Evolutionary conservation across 1,284 basidiomycete species (phyloP), one percentile per base, ranked within the genome.

Genomic region (Paramarasmius palmivorus): DNA sequence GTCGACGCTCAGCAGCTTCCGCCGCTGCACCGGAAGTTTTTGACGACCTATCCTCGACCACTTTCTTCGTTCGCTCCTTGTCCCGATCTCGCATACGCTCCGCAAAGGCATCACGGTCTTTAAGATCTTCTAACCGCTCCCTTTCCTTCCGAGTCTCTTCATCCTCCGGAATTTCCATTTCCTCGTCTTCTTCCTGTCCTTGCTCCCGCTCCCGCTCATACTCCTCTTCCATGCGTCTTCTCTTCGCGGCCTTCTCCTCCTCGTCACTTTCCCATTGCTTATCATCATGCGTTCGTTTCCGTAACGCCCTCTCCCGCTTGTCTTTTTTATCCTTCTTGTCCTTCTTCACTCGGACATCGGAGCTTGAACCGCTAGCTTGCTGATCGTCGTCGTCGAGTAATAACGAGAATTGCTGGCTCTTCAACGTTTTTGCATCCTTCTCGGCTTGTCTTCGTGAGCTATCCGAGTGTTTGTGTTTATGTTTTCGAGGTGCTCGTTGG

Each of bases 51-150:
- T 98, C 96, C 68, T 95, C 91, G 36, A 98, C 88, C n/a, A 98
- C 71, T 65, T 90, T 91, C 74, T 95, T 96, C 37, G 90, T 93
- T 68, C 82, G 83, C 69, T 93, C 89, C 63, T 82, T 80, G 71
- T 99, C 95, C 56, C 89, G 86, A 54, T 89, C 82, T 63, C 84
- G 84, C 63, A 98, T 84, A 4, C 96, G 87, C 59, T 92, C 86
- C 0, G 96, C 91, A 63, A 98, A 98, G 34, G 90, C 95, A 68
- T 99, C 96, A 56, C 96, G 80, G 59, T 98, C 96, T 54, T 82
- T 79, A 12, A 92, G 60, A 63, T 99, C 96, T 64, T 88, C 82
- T 50, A 86, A 57, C 23, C 93, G 78, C 64, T 95, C 90, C 40
- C 84, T 76, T 71, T 95, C 94, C 62, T 69, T 80, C 45, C 87